Evolutionary conservation across 2,329 filamentous ascomycete species (phyloP), one percentile per base, ranked within the genome.

Genomic region (Biscogniauxia marginata): DNA sequence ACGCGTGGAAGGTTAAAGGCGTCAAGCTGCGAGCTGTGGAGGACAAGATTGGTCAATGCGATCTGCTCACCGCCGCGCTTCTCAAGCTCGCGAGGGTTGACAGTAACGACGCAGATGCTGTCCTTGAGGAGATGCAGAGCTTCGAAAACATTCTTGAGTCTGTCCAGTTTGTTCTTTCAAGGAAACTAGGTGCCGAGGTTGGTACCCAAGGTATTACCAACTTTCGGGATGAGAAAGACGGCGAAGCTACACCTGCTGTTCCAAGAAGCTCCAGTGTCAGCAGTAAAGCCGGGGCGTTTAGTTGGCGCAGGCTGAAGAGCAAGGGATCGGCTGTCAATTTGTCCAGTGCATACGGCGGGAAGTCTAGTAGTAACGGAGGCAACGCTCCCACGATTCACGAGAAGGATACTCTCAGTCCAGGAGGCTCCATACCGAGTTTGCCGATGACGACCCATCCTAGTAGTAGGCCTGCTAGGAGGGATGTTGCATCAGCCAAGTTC

Each of bases 151-250:
- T 97, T 24, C 80, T 99, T 24, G 93, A 98, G 68, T 89, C 93
- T 70, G 90, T 93, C 0, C 93, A 97, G 71, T 75, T 80, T 0
- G 80, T 83, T 3, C 77, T 98, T 45, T 77, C 84, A 4, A 93
- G 96, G 70, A 96, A 92, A 68, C 82, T 99, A 3, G 93, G 95
- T n/a, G 91, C 82, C 67, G 95, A 99, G 63, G 95, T 99, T 9
- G 95, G 95, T 9, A 85, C 93, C 2, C 87, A 93, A 56, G 85
- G 88, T 4, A 56, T 71, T 70, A 48, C 72, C 72, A 49, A 72
- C 64, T 51, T 71, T 74, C 67, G 74, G 70, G 54, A 75, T 73
- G 53, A 82, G 75, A 68, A 78, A 73, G 63, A 79, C 70, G 60
- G 63, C 50, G 63, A 71, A 51, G 43, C 65, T 56, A 53, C 54